Conservation (phyloP, 1,284 basidiomycete species). For the Heliocybe sulcata region DNA sequence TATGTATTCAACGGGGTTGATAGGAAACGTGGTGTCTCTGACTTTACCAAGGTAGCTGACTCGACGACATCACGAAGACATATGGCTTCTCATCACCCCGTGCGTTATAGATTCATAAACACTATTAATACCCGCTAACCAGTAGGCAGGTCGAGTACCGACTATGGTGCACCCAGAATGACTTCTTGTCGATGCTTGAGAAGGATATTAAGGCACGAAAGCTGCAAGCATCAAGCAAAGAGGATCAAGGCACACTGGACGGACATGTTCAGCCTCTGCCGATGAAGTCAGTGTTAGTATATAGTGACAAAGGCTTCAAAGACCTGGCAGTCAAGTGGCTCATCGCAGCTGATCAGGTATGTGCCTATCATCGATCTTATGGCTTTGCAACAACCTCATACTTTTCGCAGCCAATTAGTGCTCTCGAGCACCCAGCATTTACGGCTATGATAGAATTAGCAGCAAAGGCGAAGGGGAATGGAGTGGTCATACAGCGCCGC, state of each 20-base stretch:
- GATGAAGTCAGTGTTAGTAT: neutral
- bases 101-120: too few species aligned
- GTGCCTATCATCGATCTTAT: neutral
- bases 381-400: neutral
- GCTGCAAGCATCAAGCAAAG: neutral
- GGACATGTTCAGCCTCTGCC: neutral
- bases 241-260: neutral
- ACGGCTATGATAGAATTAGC: neutral
- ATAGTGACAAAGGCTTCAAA: neutral
- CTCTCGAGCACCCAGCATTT: neutral
- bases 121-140: too few species aligned
- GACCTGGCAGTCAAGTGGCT: neutral
- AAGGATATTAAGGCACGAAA: neutral
- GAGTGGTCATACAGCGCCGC: neutral
- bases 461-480: neutral
- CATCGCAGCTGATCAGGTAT: neutral
- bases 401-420: neutral
- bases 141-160: too few species aligned
- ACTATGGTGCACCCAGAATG: neutral
- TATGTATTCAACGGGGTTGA: neutral
- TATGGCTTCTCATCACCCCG: neutral
- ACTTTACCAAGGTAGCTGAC: neutral
- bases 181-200: neutral
- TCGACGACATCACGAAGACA: neutral
- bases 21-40: neutral